These are phyloP conservation scores for Hymenoscyphus linearis DNA, from an alignment of 2,329 filamentous ascomycete genomes.

Conservation along the genomic window DNA sequence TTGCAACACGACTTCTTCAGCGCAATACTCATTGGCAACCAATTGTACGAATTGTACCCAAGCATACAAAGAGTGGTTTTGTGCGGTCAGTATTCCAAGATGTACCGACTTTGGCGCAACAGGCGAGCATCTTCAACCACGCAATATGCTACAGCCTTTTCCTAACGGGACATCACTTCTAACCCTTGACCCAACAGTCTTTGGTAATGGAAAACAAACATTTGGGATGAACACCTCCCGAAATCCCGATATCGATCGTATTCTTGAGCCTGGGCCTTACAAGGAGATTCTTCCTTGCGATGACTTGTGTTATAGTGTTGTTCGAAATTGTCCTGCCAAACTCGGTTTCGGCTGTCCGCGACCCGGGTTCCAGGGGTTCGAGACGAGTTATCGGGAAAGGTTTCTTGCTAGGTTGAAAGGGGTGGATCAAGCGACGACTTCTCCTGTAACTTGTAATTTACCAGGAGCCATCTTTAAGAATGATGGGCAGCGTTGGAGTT, in stretches of 20 bases:
- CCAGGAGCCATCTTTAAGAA: slow-evolving; percentile 52
- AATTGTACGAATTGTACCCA: slow-evolving; percentile 68
- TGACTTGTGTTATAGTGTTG: slow-evolving; percentile 80
- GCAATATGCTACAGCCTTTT: slow-evolving; percentile 68
- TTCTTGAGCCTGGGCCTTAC: slow-evolving; percentile 79
- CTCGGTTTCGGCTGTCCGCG: slow-evolving; percentile 73
- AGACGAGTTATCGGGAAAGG: slow-evolving; percentile 38
- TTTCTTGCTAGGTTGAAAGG: background rate
- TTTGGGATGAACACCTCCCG: slow-evolving; percentile 51
- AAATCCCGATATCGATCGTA: slow-evolving; percentile 65
- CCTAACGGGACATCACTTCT: slow-evolving; percentile 60
- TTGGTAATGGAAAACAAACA: slow-evolving; percentile 23
- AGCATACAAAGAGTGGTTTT: slow-evolving; percentile 94
- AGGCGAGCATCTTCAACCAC: slow-evolving; percentile 47
- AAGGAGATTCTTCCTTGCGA: slow-evolving; percentile 88
- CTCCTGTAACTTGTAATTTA: slow-evolving; percentile 50
- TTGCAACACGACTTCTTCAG: slow-evolving; percentile 69
- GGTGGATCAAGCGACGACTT: background rate
- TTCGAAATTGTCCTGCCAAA: slow-evolving; percentile 74
- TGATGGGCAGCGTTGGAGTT: slow-evolving; percentile 49
- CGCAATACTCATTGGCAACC: slow-evolving; percentile 75
- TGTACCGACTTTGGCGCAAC: slow-evolving; percentile 74
- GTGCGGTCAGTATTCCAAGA: slow-evolving; percentile 84
- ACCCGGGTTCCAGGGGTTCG: slow-evolving; percentile 37
- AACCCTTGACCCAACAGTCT: slow-evolving; percentile 35